These are phyloP conservation scores for Aspergillus persii DNA, from an alignment of 2,329 filamentous ascomycete species.

Conservation along the genomic window DNA sequence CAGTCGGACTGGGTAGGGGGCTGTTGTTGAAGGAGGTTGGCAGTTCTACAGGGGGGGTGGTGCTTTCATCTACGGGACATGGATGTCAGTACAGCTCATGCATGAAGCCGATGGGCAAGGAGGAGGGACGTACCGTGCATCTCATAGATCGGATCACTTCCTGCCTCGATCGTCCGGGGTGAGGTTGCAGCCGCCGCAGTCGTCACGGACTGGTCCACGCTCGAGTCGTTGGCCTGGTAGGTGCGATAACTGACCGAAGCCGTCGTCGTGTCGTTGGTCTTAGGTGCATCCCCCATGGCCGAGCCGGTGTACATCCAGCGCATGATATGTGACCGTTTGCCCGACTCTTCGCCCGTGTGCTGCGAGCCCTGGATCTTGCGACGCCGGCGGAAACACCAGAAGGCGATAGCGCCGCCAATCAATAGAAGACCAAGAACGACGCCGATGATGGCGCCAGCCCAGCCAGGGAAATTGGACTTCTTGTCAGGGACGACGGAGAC, in stretches of 20 bases:
- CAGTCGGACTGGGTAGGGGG: background rate
- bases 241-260: background rate
- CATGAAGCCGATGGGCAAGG: background rate
- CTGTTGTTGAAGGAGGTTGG: slow-evolving; percentile 12
- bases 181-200: background rate
- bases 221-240: background rate
- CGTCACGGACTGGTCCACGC: background rate
- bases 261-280: slow-evolving; percentile 1
- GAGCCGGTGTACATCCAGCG: slow-evolving; percentile 8
- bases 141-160: slow-evolving; percentile 10
- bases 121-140: slow-evolving; percentile 6
- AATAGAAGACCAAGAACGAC: slow-evolving; percentile 21
- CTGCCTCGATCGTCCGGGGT: slow-evolving; percentile 1
- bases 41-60: slow-evolving; percentile 7
- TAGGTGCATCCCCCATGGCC: background rate
- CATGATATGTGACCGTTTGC: slow-evolving; percentile 1
- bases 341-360: slow-evolving; percentile 3
- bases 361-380: background rate
- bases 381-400: slow-evolving; percentile 21
- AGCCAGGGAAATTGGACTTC: slow-evolving; percentile 48
- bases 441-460: slow-evolving; percentile 56
- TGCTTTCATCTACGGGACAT: background rate
- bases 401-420: slow-evolving; percentile 10
- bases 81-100: background rate
- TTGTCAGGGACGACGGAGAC: background rate